A percentile compares a stretch with the other conserved stretches of the same genome.
Conservation (phyloP, 2,329 filamentous ascomycete genomes). For the Herpotrichia juniperi region DNA sequence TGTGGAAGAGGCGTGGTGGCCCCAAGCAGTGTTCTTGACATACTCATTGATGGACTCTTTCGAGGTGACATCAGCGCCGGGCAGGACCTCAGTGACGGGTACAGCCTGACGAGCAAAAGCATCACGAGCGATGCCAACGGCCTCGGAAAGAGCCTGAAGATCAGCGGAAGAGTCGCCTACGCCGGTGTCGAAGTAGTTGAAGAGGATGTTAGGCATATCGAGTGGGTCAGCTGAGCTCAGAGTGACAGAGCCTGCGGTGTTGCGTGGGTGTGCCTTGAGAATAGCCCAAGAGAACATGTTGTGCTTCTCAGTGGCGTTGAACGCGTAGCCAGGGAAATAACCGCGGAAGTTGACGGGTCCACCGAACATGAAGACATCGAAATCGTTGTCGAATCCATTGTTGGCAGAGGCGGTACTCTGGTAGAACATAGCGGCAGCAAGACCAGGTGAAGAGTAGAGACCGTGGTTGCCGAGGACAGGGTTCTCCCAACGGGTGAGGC, state of each 20-base stretch:
- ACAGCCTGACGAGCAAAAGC: slow-evolving; percentile 39
- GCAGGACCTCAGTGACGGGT: slow-evolving; percentile 48
- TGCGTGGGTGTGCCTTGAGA: slow-evolving; percentile 69
- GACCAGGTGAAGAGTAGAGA: slow-evolving; percentile 57
- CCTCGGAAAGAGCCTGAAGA: slow-evolving; percentile 62
- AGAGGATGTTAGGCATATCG: slow-evolving; percentile 65
- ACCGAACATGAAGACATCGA: slow-evolving; percentile 62
- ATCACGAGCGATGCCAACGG: slow-evolving; percentile 56
- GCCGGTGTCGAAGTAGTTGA: slow-evolving; percentile 52
- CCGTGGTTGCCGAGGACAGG: slow-evolving; percentile 53
- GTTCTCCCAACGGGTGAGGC: slow-evolving; percentile 51
- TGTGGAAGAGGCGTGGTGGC: slow-evolving; percentile 64
- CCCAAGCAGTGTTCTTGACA: slow-evolving; percentile 40
- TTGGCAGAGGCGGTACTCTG: slow-evolving; percentile 51
- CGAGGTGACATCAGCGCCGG: slow-evolving; percentile 53
- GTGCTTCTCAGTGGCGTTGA: slow-evolving; percentile 57
- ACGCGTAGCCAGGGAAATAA: slow-evolving; percentile 63
- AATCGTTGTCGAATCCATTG: slow-evolving; percentile 59
- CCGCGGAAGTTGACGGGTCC: slow-evolving; percentile 61
- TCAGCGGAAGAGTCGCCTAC: slow-evolving; percentile 66
- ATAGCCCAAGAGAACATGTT: slow-evolving; percentile 58
- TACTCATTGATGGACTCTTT: slow-evolving; percentile 38
- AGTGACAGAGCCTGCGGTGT: slow-evolving; percentile 65
- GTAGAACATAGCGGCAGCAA: slow-evolving; percentile 57
- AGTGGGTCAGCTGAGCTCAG: slow-evolving; percentile 67